Evolutionary conservation across 257 asterid species (phyloP).

Genomic region (Capsicum pubescens): DNA sequence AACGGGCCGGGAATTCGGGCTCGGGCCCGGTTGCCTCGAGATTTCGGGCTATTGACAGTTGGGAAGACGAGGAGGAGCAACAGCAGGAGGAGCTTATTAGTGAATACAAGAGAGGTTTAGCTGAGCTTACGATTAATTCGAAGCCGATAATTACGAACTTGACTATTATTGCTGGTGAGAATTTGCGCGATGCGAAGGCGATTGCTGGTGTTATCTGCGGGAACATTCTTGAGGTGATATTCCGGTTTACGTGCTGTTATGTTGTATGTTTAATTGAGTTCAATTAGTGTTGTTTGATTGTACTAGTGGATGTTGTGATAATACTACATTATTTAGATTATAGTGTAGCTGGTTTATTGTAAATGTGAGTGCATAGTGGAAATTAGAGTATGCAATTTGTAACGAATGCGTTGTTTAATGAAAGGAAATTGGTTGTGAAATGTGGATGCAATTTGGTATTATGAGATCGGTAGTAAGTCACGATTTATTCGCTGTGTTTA

Average conservation of each 20-base stretch:
- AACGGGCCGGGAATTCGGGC: conserved; percentile 54
- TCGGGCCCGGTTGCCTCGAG: conserved; percentile 46
- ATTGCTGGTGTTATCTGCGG: conserved; percentile 69
- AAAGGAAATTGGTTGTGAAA: background rate
- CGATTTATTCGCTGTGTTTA: too few relatives aligned
- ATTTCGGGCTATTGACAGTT: conserved; percentile 34
- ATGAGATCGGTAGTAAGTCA: too few relatives aligned
- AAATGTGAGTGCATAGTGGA: background rate
- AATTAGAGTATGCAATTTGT: background rate
- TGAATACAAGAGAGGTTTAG: conserved; percentile 83
- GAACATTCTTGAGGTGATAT: conserved; percentile 87
- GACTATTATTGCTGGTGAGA: conserved; percentile 80
- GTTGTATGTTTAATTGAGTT: conserved; percentile 14
- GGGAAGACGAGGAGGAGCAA: conserved; percentile 27
- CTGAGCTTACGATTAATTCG: conserved; percentile 90
- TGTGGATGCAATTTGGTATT: background rate
- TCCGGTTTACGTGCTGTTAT: conserved; percentile 37
- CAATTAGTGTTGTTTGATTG: background rate
- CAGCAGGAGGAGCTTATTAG: conserved; percentile 71
- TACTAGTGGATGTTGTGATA: background rate
- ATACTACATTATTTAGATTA: background rate
- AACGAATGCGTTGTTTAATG: background rate
- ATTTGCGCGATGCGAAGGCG: conserved; percentile 80
- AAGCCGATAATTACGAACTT: conserved; percentile 91
- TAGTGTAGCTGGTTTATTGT: background rate